A percentile compares a stretch with the other conserved stretches of the same genome.
phyloP scores from a whole-genome alignment of 768 basidiomycete species.

The Suillus brevipes region DNA sequence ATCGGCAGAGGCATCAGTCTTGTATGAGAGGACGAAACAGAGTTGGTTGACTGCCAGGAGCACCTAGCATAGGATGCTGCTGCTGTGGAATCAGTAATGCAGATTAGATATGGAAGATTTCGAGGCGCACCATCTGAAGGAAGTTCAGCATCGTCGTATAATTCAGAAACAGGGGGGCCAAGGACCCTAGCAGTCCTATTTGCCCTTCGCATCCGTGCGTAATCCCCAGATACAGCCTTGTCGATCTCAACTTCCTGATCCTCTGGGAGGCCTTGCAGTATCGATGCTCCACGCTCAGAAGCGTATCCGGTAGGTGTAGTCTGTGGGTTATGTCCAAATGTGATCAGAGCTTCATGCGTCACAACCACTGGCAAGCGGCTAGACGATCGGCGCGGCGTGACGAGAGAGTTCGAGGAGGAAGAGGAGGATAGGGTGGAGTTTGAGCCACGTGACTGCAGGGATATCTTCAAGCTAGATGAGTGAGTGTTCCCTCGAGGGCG shows the following conservation, averaged over 20 bases:
- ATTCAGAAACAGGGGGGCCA: slow-evolving; percentile 12
- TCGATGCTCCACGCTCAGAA: slow-evolving; percentile 20
- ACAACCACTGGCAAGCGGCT: slow-evolving; percentile 24
- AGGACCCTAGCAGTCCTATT: slow-evolving; percentile 26
- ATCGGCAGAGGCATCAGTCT: slow-evolving; percentile 59
- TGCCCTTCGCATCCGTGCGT: slow-evolving; percentile 16
- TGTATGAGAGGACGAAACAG: slow-evolving; percentile 37
- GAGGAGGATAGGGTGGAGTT: slow-evolving; percentile 23
- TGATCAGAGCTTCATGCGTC: slow-evolving; percentile 23
- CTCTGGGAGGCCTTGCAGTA: slow-evolving; percentile 53
- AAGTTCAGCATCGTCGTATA: slow-evolving; percentile 11
- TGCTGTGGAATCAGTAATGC: slow-evolving; percentile 14
- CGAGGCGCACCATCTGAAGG: background rate
- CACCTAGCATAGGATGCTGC: slow-evolving; percentile 22
- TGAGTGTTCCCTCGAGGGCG: slow-evolving; percentile 6
- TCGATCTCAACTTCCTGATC: slow-evolving; percentile 39
- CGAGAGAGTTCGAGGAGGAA: slow-evolving; percentile 22
- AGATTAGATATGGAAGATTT: background rate
- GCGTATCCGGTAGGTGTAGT: slow-evolving; percentile 8
- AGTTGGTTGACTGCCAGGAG: slow-evolving; percentile 36
- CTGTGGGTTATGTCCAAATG: slow-evolving; percentile 33
- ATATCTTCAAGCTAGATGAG: slow-evolving; percentile 8
- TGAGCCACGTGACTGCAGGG: slow-evolving; percentile 23
- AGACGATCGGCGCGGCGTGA: slow-evolving; percentile 15
- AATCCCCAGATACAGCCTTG: background rate